These are phyloP conservation scores for Allantophomopsis cytisporea DNA, from an alignment of 2,329 filamentous ascomycete genomes.

Conservation along the genomic window DNA sequence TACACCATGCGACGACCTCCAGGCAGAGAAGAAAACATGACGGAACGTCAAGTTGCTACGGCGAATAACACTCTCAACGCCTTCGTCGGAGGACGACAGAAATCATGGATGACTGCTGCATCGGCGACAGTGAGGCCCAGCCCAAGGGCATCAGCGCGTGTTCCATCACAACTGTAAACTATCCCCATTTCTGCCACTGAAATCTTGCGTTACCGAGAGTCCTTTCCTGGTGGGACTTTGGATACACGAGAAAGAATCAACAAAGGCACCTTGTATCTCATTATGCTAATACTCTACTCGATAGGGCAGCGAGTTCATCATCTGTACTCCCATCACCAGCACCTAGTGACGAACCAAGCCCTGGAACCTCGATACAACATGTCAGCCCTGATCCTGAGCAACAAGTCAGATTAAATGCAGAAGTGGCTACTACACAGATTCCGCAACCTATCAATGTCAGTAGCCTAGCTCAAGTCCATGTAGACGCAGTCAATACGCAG, in stretches of 20 bases:
- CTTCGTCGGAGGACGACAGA: slow-evolving; percentile 17
- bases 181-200: slow-evolving; percentile 4
- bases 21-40: slow-evolving; percentile 14
- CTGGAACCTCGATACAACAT: slow-evolving; percentile 18
- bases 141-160: slow-evolving; percentile 6
- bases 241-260: neutral
- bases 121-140: slow-evolving; percentile 14
- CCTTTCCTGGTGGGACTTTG: neutral
- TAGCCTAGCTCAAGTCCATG: neutral
- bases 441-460: neutral
- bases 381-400: slow-evolving; percentile 14
- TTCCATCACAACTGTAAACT: neutral
- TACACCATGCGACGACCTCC: slow-evolving; percentile 16
- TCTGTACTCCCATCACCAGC: slow-evolving; percentile 45
- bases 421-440: slow-evolving; percentile 11
- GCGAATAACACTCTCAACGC: slow-evolving; percentile 20
- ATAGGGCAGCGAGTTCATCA: slow-evolving; percentile 2
- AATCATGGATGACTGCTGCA: slow-evolving; percentile 18
- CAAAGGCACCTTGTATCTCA: neutral
- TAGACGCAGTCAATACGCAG: neutral
- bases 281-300: neutral
- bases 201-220: neutral
- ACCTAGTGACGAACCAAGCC: slow-evolving; percentile 46
- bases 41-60: slow-evolving; percentile 16
- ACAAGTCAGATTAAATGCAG: slow-evolving; percentile 2